Evolutionary conservation across 164 flowering plant genomes (phyloP).

Genomic region (Piper longum): DNA sequence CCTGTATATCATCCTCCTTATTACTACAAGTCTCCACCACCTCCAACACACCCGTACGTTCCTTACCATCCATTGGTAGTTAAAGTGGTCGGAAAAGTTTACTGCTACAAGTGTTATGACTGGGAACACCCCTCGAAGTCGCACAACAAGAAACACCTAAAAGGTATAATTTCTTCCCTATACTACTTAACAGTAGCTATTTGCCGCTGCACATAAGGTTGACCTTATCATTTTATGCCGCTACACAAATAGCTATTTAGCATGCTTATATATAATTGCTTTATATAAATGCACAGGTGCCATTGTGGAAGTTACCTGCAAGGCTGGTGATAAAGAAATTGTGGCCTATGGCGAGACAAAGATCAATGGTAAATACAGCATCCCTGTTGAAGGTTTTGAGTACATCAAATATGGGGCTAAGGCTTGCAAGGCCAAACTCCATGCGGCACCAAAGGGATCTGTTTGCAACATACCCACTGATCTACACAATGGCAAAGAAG

Average conservation of each 20-base stretch:
- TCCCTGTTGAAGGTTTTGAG: conserved; percentile 37
- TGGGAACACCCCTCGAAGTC: conserved; percentile 43
- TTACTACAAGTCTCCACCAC: conserved; percentile 8
- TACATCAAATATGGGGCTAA: conserved; percentile 32
- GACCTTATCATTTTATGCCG: too few relatives aligned
- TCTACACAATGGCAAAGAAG: conserved; percentile 35
- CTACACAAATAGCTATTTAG: neutral
- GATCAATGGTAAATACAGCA: conserved; percentile 53
- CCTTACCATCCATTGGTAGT: conserved; percentile 19
- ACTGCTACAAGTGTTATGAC: conserved; percentile 67
- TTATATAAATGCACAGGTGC: conserved; percentile 36
- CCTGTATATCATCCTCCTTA: neutral
- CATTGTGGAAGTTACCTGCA: conserved; percentile 53
- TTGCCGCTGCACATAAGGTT: conserved; percentile 16
- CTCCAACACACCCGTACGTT: conserved; percentile 6
- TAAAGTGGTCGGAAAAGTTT: conserved; percentile 61
- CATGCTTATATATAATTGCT: neutral
- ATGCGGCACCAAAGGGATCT: conserved; percentile 49
- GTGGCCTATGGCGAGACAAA: conserved; percentile 51
- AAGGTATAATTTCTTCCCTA: conserved; percentile 11
- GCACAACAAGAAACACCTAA: conserved; percentile 60
- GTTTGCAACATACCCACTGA: conserved; percentile 49
- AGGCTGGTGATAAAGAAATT: conserved; percentile 37
- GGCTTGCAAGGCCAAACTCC: conserved; percentile 56
- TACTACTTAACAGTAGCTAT: too few relatives aligned